Base-by-base conservation (phyloP, 495 filamentous ascomycete species). In the Cairneyella variabilis region DNA sequence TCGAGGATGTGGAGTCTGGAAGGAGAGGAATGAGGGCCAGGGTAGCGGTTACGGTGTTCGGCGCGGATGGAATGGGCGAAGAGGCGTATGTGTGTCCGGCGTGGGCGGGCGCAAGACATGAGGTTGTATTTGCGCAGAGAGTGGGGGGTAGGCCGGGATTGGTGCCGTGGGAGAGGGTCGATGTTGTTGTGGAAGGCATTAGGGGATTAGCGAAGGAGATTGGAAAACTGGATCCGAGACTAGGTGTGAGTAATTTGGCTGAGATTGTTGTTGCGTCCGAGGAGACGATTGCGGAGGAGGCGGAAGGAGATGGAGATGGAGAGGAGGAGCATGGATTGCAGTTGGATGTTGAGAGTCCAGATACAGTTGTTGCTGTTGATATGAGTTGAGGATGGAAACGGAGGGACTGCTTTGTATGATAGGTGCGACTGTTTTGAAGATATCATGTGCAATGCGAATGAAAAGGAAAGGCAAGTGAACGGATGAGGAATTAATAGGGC, bases 41-140 rank as follows among this genome's bases (percentile, higher is more conserved):
- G 38, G 64, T 74, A 3, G 72, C 61, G n/a, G 63, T 77, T 20
- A 78, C 73, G 2, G 69, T 74, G 0, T 77, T 78, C 53, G 68
- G 66, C 20, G 58, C 59, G 3, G 60, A 66, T 46, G 55, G 44
- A 8, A 27, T 17, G 4, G 48, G 10, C 5, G 9, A 48, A 3
- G 49, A 32, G 8, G 58, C 64, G 7, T 76, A 76, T 52, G 56
- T 59, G 0, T 71, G 67, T 53, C 75, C 75, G 6, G 69, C 64
- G n/a, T 78, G 74, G 74, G 74, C 63, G 7, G 65, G 62, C 16
- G 21, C 62, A 11, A 58, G 60, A 7, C 76, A 73, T 54, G 63
- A 71, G n/a, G 68, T 76, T 11, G 40, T 75, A 0, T 63, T 64
- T 36, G 60, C 66, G 3, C 61, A 69, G 50, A 65, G 73, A 8